Evolutionary conservation across 2,329 filamentous ascomycete species (phyloP).

Genomic region (Verticillium albo-atrum): DNA sequence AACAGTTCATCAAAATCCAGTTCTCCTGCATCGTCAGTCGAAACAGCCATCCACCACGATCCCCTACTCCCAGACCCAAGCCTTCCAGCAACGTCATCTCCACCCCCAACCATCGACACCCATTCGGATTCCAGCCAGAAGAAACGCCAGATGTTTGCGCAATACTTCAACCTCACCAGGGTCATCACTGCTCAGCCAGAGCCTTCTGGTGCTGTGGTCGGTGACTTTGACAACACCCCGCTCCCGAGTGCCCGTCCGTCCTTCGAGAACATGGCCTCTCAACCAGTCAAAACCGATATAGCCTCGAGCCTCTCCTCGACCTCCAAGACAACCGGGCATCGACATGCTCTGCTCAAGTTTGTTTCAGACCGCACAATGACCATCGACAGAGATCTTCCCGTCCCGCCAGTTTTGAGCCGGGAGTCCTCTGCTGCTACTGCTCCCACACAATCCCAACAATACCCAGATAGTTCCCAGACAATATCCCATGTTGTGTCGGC

Average conservation of each 20-base stretch:
- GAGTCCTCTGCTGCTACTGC: neutral
- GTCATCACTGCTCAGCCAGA: neutral
- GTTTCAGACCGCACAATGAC: constrained; percentile 10
- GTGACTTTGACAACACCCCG: constrained; percentile 27
- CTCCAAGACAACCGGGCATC: constrained; percentile 5
- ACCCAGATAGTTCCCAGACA: neutral
- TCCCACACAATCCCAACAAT: neutral
- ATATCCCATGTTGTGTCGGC: neutral
- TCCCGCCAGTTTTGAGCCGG: constrained; percentile 12
- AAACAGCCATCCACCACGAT: neutral
- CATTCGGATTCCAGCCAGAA: neutral
- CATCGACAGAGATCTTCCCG: constrained; percentile 15
- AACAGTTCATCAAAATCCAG: neutral
- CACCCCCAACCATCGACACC: neutral
- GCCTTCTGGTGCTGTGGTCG: neutral
- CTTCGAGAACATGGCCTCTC: constrained; percentile 14
- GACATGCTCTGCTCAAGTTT: constrained; percentile 20
- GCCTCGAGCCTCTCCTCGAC: constrained; percentile 1
- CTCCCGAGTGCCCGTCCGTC: constrained; percentile 24
- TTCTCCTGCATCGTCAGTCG: neutral
- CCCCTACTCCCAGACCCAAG: neutral
- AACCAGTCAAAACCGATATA: constrained; percentile 4
- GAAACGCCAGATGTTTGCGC: constrained; percentile 7
- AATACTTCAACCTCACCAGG: constrained; percentile 8
- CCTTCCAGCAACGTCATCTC: neutral